phyloP scores from a whole-genome alignment of 495 filamentous ascomycete genomes.

The Neurospora sp. region DNA sequence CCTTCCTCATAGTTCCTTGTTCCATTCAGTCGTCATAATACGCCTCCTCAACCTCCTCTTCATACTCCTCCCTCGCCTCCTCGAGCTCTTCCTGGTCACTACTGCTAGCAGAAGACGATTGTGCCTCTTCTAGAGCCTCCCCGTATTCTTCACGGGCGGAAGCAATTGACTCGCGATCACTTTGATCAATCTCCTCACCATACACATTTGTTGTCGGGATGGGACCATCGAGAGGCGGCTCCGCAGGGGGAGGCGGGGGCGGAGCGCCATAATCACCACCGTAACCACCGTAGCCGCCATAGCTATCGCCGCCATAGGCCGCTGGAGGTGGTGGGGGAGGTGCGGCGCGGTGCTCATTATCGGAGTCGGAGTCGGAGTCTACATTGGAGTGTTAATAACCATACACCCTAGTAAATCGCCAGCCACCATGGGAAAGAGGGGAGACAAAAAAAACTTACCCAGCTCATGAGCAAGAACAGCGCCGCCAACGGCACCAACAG shows the following conservation, averaged over 20 bases:
- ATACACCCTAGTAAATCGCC: not conserved
- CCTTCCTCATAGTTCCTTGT: not conserved
- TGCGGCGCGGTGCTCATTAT: conserved; percentile 7
- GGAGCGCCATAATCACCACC: conserved; percentile 13
- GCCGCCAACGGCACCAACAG: conserved; percentile 45
- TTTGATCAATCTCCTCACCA: conserved; percentile 27
- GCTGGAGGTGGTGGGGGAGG: conserved; percentile 3
- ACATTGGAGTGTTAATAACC: conserved; percentile 3
- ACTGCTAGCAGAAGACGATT: conserved; percentile 28
- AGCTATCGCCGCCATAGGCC: conserved; percentile 18
- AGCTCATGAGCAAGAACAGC: conserved; percentile 46
- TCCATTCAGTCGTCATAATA: conserved; percentile 30
- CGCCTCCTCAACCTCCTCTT: conserved; percentile 38
- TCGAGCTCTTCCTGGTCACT: conserved; percentile 33
- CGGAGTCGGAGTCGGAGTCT: conserved; percentile 14
- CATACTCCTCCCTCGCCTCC: conserved; percentile 35
- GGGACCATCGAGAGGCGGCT: conserved; percentile 10
- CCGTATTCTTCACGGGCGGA: conserved; percentile 29
- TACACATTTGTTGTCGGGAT: conserved; percentile 18
- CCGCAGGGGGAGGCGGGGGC: conserved; percentile 12
- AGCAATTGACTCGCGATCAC: conserved; percentile 29
- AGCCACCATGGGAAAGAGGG: not conserved
- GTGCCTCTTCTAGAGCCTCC: conserved; percentile 26
- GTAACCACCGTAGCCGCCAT: conserved; percentile 17
- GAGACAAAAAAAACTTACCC: conserved; percentile 25